Percentiles rank a stretch among this genome's conserved stretches.
These are phyloP conservation scores for Lanmaoa pseudosensibilis DNA, from an alignment of 768 basidiomycete genomes.

Conservation along the genomic window DNA sequence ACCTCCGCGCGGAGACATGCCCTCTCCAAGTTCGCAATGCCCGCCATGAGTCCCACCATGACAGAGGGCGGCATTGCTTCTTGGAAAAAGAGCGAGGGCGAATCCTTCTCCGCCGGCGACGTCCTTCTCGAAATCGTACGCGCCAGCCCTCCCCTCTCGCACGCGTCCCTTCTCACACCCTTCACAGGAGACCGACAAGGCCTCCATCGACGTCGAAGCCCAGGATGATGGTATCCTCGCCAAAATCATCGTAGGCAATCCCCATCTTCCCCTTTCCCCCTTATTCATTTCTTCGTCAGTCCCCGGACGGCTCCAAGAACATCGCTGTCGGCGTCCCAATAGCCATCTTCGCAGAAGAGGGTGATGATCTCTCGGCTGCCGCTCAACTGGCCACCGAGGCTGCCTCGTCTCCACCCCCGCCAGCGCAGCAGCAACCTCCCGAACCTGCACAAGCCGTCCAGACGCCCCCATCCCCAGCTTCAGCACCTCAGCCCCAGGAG, in stretches of 20 bases:
- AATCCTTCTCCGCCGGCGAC: slow-evolving; percentile 84
- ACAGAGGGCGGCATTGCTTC: slow-evolving; percentile 96
- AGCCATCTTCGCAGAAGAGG: slow-evolving; percentile 91
- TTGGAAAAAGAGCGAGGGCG: slow-evolving; percentile 98
- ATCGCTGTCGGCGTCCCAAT: slow-evolving; percentile 86
- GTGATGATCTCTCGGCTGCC: slow-evolving; percentile 88
- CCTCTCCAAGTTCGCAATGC: slow-evolving; percentile 89
- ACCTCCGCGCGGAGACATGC: slow-evolving; percentile 75
- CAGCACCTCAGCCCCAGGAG: slow-evolving; percentile 37
- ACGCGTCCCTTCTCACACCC: slow-evolving; percentile 7
- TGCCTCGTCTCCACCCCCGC: slow-evolving; percentile 37
- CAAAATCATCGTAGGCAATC: slow-evolving; percentile 84
- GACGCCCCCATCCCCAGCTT: slow-evolving; percentile 34
- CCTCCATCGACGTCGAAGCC: slow-evolving; percentile 98
- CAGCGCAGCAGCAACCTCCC: slow-evolving; percentile 39
- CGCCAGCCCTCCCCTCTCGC: slow-evolving; percentile 11
- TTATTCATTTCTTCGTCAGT: slow-evolving; percentile 42
- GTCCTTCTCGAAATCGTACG: slow-evolving; percentile 93
- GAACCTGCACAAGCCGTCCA: slow-evolving; percentile 45
- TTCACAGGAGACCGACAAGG: slow-evolving; percentile 97
- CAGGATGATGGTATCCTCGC: slow-evolving; percentile 96
- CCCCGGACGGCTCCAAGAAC: slow-evolving; percentile 81
- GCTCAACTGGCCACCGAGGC: slow-evolving; percentile 70
- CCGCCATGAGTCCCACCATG: slow-evolving; percentile 99
- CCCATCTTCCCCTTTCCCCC: background rate